A percentile compares a stretch with the other conserved stretches of the same genome.
phyloP scores from a whole-genome alignment of 2,329 filamentous ascomycete genomes.

The Pseudonectria buxi region DNA sequence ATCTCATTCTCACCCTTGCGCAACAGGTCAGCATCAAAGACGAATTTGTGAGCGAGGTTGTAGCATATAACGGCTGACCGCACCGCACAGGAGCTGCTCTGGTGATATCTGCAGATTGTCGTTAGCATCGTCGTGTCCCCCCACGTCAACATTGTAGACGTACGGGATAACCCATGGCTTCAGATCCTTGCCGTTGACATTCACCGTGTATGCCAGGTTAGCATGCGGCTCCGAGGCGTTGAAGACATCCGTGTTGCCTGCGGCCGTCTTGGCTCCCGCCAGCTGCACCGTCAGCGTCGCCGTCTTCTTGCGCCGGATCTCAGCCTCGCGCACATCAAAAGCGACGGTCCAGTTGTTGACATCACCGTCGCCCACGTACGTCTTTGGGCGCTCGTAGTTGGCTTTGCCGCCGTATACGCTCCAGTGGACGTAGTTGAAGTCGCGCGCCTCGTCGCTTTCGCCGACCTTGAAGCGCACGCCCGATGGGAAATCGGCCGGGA shows the following conservation, averaged over 20 bases:
- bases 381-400: slow-evolving; percentile 37
- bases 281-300: slow-evolving; percentile 58
- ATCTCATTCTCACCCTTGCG: slow-evolving; percentile 48
- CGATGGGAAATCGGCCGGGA: slow-evolving; percentile 49
- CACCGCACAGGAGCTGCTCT: slow-evolving; percentile 48
- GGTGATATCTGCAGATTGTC: slow-evolving; percentile 12
- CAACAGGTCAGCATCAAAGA: slow-evolving; percentile 43
- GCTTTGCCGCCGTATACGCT: slow-evolving; percentile 52
- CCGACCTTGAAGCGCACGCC: slow-evolving; percentile 54
- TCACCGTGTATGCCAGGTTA: slow-evolving; percentile 44
- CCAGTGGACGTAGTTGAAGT: slow-evolving; percentile 62
- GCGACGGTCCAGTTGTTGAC: slow-evolving; percentile 55
- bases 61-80: slow-evolving; percentile 56
- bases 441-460: slow-evolving; percentile 37
- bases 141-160: slow-evolving; percentile 5
- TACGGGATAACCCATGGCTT: slow-evolving; percentile 52
- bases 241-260: slow-evolving; percentile 53
- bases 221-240: slow-evolving; percentile 46
- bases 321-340: slow-evolving; percentile 39
- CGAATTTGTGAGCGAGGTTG: slow-evolving; percentile 53
- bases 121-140: too few relatives aligned
- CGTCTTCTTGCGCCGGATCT: slow-evolving; percentile 33
- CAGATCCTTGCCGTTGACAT: slow-evolving; percentile 34
- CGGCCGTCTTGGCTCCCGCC: slow-evolving; percentile 54
- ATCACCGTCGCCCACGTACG: slow-evolving; percentile 35